Percentiles rank a stretch among this genome's conserved stretches.
Evolutionary conservation across 441 rosid species (phyloP).

Genomic region (Erysimum cheiri): DNA sequence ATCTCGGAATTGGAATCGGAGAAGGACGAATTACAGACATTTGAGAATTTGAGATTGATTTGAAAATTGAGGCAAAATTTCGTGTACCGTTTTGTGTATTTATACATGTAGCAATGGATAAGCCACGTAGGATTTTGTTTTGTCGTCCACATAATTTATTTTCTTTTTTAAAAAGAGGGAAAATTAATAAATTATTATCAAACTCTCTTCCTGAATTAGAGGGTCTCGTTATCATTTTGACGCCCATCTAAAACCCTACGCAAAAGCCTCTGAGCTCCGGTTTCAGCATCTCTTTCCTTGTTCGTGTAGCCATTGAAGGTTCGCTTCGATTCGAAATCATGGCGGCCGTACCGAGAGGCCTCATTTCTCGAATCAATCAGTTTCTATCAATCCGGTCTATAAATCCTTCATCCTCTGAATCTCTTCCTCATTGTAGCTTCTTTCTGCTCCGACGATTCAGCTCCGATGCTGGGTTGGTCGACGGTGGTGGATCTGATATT

Average conservation of each 20-base stretch:
- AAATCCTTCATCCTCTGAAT: conserved; percentile 30
- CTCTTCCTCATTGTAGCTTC: conserved; percentile 32
- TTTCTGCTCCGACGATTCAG: conserved; percentile 49
- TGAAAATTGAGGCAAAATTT: conserved; percentile 6
- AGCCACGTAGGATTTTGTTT: conserved; percentile 43
- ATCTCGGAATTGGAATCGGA: conserved; percentile 41
- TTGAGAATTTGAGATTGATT: conserved; percentile 14
- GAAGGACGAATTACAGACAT: conserved; percentile 41
- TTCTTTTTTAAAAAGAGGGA: neutral
- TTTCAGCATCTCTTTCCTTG: conserved; percentile 29
- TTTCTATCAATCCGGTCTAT: conserved; percentile 41
- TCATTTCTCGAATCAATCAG: conserved; percentile 64
- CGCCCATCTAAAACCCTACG: conserved; percentile 44
- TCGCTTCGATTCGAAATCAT: conserved; percentile 45
- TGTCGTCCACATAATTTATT: conserved; percentile 29
- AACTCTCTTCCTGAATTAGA: neutral
- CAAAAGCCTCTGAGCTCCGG: conserved; percentile 38
- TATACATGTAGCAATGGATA: conserved; percentile 39
- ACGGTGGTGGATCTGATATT: conserved; percentile 46
- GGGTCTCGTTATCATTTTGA: conserved; percentile 11
- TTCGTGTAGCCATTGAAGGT: conserved; percentile 34
- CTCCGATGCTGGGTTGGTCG: conserved; percentile 51
- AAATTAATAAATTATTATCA: neutral
- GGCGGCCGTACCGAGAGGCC: conserved; percentile 76
- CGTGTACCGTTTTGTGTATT: neutral